Conservation (phyloP, 23 red algal genomes). For the Gracilaria domingensis region DNA sequence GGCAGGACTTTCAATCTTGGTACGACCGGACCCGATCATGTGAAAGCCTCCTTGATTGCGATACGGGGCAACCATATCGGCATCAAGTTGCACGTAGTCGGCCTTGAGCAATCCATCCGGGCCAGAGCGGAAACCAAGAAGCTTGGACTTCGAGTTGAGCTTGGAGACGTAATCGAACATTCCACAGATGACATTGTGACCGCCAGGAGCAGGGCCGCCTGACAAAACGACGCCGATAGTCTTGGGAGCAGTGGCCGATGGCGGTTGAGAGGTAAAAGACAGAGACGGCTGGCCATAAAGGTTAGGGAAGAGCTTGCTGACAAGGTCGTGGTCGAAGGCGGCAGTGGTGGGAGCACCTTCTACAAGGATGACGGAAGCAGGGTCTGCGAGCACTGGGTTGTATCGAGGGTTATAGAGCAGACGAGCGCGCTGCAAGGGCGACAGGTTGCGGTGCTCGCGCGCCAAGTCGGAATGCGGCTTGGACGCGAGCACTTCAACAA, state of each 20-base stretch:
- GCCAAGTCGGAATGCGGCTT: constrained; percentile 28
- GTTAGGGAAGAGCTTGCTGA: constrained; percentile 78
- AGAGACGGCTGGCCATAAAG: constrained; percentile 88
- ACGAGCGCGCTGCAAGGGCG: constrained; percentile 70
- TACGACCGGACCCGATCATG: constrained; percentile 93
- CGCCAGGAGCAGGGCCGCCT: constrained; percentile 94
- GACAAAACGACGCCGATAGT: constrained; percentile 90
- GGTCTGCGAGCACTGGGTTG: constrained; percentile 63
- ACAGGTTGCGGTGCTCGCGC: constrained; percentile 38
- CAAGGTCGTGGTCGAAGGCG: constrained; percentile 65
- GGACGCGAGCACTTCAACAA: background rate
- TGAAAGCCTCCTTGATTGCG: constrained; percentile 99
- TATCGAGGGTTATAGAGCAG: constrained; percentile 77
- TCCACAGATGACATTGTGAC: constrained; percentile 98
- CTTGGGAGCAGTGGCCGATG: constrained; percentile 48
- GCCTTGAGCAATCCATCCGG: constrained; percentile 84
- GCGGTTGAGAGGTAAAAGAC: constrained; percentile 37
- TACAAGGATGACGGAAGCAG: constrained; percentile 34
- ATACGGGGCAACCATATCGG: constrained; percentile 67
- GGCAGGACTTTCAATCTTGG: constrained; percentile 97
- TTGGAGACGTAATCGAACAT: constrained; percentile 80
- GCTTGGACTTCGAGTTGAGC: constrained; percentile 72
- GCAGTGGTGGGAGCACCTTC: constrained; percentile 69
- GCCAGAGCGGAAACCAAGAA: constrained; percentile 90
- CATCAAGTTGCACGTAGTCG: constrained; percentile 66